Evolutionary conservation across 495 filamentous ascomycete genomes (phyloP), one percentile per base, ranked within the genome.

Genomic region (Penicillium paradoxum): DNA sequence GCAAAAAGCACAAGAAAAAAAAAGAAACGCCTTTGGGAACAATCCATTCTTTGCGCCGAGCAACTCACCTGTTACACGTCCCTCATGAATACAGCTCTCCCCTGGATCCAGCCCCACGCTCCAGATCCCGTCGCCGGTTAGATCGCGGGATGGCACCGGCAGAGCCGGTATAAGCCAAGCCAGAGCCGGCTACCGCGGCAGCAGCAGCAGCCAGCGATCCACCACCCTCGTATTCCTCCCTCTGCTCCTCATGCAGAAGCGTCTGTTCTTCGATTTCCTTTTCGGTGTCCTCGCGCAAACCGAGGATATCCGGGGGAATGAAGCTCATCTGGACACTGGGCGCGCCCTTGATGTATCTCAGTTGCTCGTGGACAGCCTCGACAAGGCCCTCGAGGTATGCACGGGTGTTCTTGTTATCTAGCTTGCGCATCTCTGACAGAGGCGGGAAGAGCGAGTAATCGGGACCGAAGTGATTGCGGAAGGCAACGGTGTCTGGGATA

Each of bases 261-360:
- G 73, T 75, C 54, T 90, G 83, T 64, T 91, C 86, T 65, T 83
- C 82, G 24, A 95, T 74, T 58, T 87, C 79, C 52, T 83, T 78
- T 64, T 97, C 91, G 1, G 91, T 83, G 34, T 91, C 85, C 58
- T 91, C 88, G 27, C 90, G 76, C 18, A 92, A 69, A 3, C 78
- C 82, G 50, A 82, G 75, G 30, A 95, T 70, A 65, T 93, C 87
- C 6, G 87, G 84, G 54, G 89, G 90, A 47, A 97, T 87, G 50
- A 84, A 76, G 59, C 83, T 79, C 74, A 88, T 84, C 68, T 95
- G 87, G 39, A 96, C 91, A 64, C 90, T 93, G 3, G 93, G 95
- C 3, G 89, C 88, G 19, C 82, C 78, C 60, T 86, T 74, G 43
- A 97, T 80, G 69, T 96, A 97, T 34, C 89, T 77, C 51, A 98